Evolutionary conservation across 805 yeast genomes (phyloP).

Genomic region (Saccharomyces paradoxus): DNA sequence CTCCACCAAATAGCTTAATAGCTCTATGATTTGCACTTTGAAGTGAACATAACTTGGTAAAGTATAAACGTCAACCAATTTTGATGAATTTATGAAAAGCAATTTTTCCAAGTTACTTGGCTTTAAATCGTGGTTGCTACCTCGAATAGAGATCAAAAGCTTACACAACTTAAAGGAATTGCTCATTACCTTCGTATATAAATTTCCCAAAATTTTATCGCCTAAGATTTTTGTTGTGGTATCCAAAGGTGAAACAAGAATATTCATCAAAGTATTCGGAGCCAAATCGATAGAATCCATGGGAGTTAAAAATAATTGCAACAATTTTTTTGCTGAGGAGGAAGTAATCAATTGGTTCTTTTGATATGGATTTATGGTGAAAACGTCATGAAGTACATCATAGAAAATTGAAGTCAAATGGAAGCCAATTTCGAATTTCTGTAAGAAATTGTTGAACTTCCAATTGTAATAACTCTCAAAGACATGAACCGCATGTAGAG

Average conservation of each 20-base stretch:
- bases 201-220: slow-evolving; percentile 16
- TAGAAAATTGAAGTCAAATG: slow-evolving; percentile 47
- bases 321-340: not conserved
- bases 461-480: slow-evolving; percentile 70
- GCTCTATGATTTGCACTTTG: slow-evolving; percentile 44
- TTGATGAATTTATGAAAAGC: slow-evolving; percentile 48
- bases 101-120: slow-evolving; percentile 61
- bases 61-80: slow-evolving; percentile 51
- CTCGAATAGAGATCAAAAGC: slow-evolving; percentile 49
- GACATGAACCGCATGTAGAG: slow-evolving; percentile 51
- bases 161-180: slow-evolving; percentile 49
- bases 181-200: slow-evolving; percentile 35
- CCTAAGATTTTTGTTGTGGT: slow-evolving; percentile 28
- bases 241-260: slow-evolving; percentile 12
- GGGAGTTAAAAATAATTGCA: slow-evolving; percentile 2
- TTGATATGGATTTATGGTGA: slow-evolving; percentile 30
- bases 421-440: slow-evolving; percentile 55
- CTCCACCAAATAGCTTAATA: slow-evolving; percentile 50
- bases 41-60: slow-evolving; percentile 26
- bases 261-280: slow-evolving; percentile 15
- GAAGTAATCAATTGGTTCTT: slow-evolving; percentile 34
- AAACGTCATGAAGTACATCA: slow-evolving; percentile 44
- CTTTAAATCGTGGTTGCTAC: slow-evolving; percentile 28
- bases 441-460: slow-evolving; percentile 49
- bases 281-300: slow-evolving; percentile 7